Conservation (phyloP, 2,329 filamentous ascomycete species). For the Pseudocercospora fuligena region DNA sequence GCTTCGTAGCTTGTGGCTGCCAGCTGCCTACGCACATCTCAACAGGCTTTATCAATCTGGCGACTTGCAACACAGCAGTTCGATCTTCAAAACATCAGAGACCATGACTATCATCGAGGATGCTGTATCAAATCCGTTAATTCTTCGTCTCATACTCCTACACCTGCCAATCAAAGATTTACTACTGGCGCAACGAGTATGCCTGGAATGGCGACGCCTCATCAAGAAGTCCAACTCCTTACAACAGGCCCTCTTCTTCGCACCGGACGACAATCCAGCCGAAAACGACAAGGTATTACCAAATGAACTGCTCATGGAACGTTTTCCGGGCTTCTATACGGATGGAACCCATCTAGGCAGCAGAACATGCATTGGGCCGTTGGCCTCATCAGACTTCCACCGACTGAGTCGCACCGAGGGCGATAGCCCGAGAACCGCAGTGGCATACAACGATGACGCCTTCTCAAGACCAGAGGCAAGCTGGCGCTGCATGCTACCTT, state of each 20-base stretch:
- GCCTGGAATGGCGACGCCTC: not conserved
- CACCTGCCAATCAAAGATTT: conserved; percentile 1
- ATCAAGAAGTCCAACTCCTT: conserved; percentile 5
- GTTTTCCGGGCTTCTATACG: not conserved
- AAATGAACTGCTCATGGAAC: not conserved
- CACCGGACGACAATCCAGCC: not conserved
- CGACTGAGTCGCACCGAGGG: not conserved
- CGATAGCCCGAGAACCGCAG: not conserved
- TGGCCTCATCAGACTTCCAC: not conserved
- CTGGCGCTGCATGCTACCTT: not conserved
- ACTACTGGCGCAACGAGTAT: conserved; percentile 1
- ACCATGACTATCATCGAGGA: not conserved
- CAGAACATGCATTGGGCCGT: not conserved
- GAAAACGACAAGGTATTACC: not conserved
- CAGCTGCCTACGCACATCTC: not conserved
- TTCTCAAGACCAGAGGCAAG: not conserved
- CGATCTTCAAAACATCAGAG: too few relatives aligned
- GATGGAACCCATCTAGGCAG: not conserved
- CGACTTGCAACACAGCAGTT: not conserved
- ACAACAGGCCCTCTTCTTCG: not conserved
- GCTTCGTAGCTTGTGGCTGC: not conserved
- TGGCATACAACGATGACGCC: not conserved
- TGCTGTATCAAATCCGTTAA: not conserved
- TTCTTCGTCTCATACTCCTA: not conserved
- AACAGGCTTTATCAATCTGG: not conserved